Evolutionary conservation across 1,284 basidiomycete genomes (phyloP).

Genomic region (Cerrena zonata): DNA sequence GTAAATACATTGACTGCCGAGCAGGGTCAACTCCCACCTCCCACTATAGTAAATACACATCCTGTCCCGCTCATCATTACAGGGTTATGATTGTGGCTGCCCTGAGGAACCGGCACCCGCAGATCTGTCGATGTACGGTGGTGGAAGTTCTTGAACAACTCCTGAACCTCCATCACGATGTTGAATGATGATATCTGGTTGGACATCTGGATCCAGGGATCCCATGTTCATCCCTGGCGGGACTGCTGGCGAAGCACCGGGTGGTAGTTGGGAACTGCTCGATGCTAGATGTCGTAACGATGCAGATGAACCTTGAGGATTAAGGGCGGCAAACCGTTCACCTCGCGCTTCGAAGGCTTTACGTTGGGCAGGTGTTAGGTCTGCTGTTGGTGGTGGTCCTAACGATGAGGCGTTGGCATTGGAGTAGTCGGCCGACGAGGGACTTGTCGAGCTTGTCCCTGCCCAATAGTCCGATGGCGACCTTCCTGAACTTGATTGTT

Average conservation of each 20-base stretch:
- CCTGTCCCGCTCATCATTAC: no score
- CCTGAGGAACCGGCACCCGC: not conserved
- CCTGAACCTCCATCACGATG: slow-evolving; percentile 26
- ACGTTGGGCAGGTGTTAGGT: not conserved
- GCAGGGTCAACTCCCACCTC: no score
- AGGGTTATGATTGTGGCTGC: not conserved
- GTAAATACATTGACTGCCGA: no score
- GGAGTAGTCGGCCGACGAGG: not conserved
- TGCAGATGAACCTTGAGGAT: not conserved
- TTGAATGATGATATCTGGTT: slow-evolving; percentile 30
- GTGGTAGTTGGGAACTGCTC: not conserved
- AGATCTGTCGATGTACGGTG: slow-evolving; percentile 22
- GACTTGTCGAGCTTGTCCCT: not conserved
- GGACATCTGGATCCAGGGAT: slow-evolving; percentile 14
- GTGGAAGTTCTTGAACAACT: slow-evolving; percentile 28
- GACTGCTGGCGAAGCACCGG: not conserved
- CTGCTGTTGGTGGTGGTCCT: not conserved
- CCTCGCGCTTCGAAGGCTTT: not conserved
- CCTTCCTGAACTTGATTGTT: not conserved
- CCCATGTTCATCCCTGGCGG: not conserved
- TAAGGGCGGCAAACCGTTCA: not conserved
- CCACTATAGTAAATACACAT: no score
- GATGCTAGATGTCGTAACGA: not conserved
- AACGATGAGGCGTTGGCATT: not conserved
- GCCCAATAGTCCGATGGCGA: not conserved